Base-by-base conservation (phyloP, 2,329 filamentous ascomycete genomes). In the Hypoxylon sp. region DNA sequence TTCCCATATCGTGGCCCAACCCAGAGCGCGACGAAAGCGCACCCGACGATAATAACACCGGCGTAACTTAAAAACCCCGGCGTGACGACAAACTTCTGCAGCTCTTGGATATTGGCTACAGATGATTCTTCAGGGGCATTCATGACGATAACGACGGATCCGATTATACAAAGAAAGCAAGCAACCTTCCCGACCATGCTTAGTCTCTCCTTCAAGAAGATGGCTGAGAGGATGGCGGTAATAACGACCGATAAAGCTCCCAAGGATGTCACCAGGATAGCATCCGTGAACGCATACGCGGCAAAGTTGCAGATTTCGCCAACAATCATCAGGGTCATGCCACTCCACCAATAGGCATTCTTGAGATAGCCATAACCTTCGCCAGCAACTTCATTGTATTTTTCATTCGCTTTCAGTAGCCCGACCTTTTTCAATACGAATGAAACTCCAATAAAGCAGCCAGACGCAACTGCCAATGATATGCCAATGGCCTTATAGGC, bases 311-410 rank as follows among this genome's bases (percentile, higher is more conserved):
- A 97, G 63, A 97, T 89, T 81, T 99, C 96, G 74, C 96, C 96
- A 48, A 98, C 76, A 74, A 98, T 97, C 96, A 99, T 98, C 66
- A 98, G 86, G 0, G 85, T 94, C 96, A 99, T 98, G 74, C 96
- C 96, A 1, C 84, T 81, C 96, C 96, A 99, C 96, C 96, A 99
- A 84, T 88, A 97, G 20, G 85, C 85, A 77, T 98, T 98, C 83
- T 97, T 97, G 75, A 99, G 89, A 79, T 98, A 99, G 69, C 95
- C 95, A 80, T 98, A 98, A 63, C 96, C 96, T 81, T 98, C 95
- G 67, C 96, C 96, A 0, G 96, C 95, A 72, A 93, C 93, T 82
- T 98, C 94, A 69, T 97, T 92, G 84, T 98, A 98, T 80, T 98
- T 98, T 75, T 93, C 90, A 81, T 98, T 99, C 56, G 96, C 95